Evolutionary conservation across 352 stramenopile genomes (phyloP), one percentile per base, ranked within the genome.

Genomic region (Phytophthora pisi): DNA sequence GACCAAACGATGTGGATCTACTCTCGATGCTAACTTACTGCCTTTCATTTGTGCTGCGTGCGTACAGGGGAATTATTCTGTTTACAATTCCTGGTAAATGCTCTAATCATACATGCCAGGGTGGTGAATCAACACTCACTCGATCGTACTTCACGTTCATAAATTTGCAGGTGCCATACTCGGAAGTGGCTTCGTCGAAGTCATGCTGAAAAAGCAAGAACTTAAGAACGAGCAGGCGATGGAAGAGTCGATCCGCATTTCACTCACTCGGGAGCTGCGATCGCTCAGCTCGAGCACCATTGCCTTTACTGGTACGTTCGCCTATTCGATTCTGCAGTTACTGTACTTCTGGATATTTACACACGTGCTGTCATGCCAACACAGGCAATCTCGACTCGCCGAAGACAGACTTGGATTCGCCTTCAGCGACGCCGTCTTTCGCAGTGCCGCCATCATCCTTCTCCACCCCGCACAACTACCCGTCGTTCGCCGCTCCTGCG

Each of bases 191-290:
- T 94, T 93, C 47, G 80, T 95, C 49, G 88, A 95, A 49, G 75
- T 95, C 6, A 93, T 93, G 88, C 77, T 95, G n/a, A 78, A 95
- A 36, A 84, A 94, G 64, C 79, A 88, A 49, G 72, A 81, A 28
- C 58, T 88, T n/a, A 82, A 86, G 57, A 76, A 66, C 30, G 68
- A 79, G 42, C 64, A 65, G 24, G 70, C 72, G 4, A 67, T 93
- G 51, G 70, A 89, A 31, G 73, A 88, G 28, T 79, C 80, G 5
- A 74, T 93, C 1, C 78, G 75, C 23, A 67, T 73, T 20, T 87
- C 85, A 10, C 68, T 90, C 15, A 87, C 71, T 26, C 68, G 75
- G 24, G 84, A 86, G 30, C 59, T 86, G 9, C 69, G 70, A 3
- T 80, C 78, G 5, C 70, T 89, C 26, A 90, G 77, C 49, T 75